These are phyloP conservation scores for Abrus precatorius DNA, from an alignment of 306 rosid species.

Conservation along the genomic window DNA sequence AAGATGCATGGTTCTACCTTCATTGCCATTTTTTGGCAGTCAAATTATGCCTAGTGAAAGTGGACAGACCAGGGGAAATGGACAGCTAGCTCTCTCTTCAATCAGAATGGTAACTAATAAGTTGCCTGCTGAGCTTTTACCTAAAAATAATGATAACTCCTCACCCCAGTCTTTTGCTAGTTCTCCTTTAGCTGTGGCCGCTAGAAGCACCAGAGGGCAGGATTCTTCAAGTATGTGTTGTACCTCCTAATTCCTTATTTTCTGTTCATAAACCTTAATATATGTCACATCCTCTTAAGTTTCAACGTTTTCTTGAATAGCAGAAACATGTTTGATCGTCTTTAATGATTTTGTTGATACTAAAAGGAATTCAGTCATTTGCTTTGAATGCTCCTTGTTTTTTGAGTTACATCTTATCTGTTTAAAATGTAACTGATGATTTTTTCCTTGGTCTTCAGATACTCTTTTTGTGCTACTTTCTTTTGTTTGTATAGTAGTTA, in stretches of 20 bases:
- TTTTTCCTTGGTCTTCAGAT: background rate
- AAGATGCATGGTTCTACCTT: slow-evolving; percentile 30
- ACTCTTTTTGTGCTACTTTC: background rate
- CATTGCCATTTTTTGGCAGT: slow-evolving; percentile 41
- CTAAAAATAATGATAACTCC: slow-evolving; percentile 28
- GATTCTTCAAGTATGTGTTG: slow-evolving; percentile 49
- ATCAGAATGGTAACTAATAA: slow-evolving; percentile 5
- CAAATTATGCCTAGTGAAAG: slow-evolving; percentile 26
- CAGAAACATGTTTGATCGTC: slow-evolving; percentile 1
- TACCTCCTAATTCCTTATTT: slow-evolving; percentile 19
- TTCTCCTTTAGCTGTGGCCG: slow-evolving; percentile 24
- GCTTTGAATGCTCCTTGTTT: background rate
- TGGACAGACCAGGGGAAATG: slow-evolving; percentile 20
- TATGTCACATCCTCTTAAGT: slow-evolving; percentile 18
- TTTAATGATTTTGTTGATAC: slow-evolving; percentile 14
- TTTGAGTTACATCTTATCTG: background rate
- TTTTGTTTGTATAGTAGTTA: background rate
- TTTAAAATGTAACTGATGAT: background rate
- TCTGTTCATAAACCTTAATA: slow-evolving; percentile 29
- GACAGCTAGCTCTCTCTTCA: slow-evolving; percentile 35
- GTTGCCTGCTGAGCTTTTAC: slow-evolving; percentile 19
- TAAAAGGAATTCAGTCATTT: slow-evolving; percentile 23
- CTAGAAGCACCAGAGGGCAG: slow-evolving; percentile 30
- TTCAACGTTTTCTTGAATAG: background rate
- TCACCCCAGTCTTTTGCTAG: slow-evolving; percentile 21